Percentiles rank a stretch among this genome's conserved stretches.
phyloP scores from a whole-genome alignment of 2,329 filamentous ascomycete genomes.

The Aspergillus ruber region DNA sequence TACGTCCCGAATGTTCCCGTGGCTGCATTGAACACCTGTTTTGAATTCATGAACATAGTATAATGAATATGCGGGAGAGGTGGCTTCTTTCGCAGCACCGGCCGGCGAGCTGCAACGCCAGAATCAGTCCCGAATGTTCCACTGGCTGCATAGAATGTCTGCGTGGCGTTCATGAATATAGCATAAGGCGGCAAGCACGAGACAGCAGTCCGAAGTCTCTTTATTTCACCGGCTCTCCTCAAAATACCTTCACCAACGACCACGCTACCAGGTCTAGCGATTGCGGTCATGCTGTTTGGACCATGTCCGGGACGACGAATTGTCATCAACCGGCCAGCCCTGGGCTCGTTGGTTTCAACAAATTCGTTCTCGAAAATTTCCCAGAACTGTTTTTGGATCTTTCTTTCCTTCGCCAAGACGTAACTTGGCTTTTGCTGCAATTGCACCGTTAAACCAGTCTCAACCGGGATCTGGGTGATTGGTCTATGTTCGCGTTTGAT shows the following conservation, averaged over 20 bases:
- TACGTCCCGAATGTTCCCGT: conserved; percentile 44
- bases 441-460: conserved; percentile 28
- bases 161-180: neutral
- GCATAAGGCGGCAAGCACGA: neutral
- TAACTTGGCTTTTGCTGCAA: conserved; percentile 31
- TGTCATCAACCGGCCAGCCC: neutral
- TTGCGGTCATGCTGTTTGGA: neutral
- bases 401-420: conserved; percentile 23
- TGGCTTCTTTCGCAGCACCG: no score
- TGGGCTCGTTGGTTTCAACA: neutral
- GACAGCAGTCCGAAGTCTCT: neutral
- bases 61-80: neutral
- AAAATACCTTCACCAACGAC: neutral
- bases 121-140: conserved; percentile 44
- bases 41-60: conserved; percentile 32
- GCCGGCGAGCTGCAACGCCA: conserved; percentile 11
- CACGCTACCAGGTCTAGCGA: neutral
- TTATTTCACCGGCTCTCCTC: neutral
- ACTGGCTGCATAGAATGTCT: conserved; percentile 12
- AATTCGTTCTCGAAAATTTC: conserved; percentile 13
- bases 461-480: conserved; percentile 22
- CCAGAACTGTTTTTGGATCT: conserved; percentile 20
- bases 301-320: neutral
- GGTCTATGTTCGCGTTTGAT: conserved; percentile 6
- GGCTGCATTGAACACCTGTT: conserved; percentile 31